A percentile compares a stretch with the other conserved stretches of the same genome.
Conservation (phyloP, 2,329 filamentous ascomycete species). For the Mariannaea sp. region DNA sequence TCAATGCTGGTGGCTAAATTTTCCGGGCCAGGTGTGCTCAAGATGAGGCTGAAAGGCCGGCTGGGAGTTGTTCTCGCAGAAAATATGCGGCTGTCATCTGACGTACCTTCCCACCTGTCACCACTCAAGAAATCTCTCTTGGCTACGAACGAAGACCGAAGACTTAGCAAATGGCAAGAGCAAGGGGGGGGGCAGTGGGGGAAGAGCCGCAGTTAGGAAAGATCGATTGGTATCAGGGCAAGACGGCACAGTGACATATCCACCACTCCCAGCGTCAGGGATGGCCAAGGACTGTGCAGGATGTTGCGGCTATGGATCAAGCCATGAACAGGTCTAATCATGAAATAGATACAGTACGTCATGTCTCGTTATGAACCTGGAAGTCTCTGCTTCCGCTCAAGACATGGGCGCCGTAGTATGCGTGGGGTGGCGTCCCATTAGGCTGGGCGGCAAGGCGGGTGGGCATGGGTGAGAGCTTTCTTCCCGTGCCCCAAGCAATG, state of each 20-base stretch:
- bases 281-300: background rate
- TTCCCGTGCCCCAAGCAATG: constrained; percentile 5
- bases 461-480: background rate
- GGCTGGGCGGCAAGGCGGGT: background rate
- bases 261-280: background rate
- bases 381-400: constrained; percentile 10
- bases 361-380: background rate
- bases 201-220: background rate
- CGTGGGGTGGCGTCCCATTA: constrained; percentile 13
- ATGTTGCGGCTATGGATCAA: background rate
- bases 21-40: no score
- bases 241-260: background rate
- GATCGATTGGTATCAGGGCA: no score
- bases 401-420: constrained; percentile 1
- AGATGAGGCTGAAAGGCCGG: no score
- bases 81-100: background rate
- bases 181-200: background rate
- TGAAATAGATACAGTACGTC: constrained; percentile 3
- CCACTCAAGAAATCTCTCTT: no score
- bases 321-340: background rate
- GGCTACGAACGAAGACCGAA: no score
- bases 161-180: background rate
- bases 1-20: no score
- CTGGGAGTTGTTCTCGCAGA: background rate
- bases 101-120: background rate